Evolutionary conservation across 129 eudicot species (phyloP), one percentile per base, ranked within the genome.

Genomic region (Centella asiatica): DNA sequence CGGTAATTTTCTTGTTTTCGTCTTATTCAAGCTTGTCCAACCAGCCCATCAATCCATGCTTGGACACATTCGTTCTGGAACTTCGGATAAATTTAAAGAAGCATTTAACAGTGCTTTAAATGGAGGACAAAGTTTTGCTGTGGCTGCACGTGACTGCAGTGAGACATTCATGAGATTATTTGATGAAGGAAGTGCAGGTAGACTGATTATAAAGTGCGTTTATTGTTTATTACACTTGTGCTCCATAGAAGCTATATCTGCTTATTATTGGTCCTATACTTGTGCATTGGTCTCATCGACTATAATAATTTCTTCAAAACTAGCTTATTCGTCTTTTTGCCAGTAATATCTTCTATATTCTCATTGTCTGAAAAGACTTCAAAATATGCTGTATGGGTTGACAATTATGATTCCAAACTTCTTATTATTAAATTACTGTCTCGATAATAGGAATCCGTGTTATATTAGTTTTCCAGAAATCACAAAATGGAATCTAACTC

Each of bases 161-260:
- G 60, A 80, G 44, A 57, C 69, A 51, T 71, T 56, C 62, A 62
- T 81, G 74, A 68, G 66, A 22, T 68, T 63, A 49, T 84, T 81
- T 77, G 83, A 84, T 57, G 82, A 72, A 66, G 75, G 62, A 74
- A 76, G 80, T 64, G 76, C 79, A 81, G 96, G 96, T 88, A 73
- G 42, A 31, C 18, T 4, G 25, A 47, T 44, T 37, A 19, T n/a
- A 0, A 8, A 8, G 18, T 12, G n/a, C 36, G 45, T 20, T 58
- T 58, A 19, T 1, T 3, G 28, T 58, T 34, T 58, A 13, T 11
- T 42, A 11, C 15, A 5, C 47, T 11, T 42, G 4, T 42, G 4
- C 13, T 42, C 2, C 3, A n/a, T 12, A 11, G 15, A 42, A 42
- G 5, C 15, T 15, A 42, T 42, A 11, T 42, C 19, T 42, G 3